phyloP scores from a whole-genome alignment of 495 filamentous ascomycete species.

The Podospora conica region DNA sequence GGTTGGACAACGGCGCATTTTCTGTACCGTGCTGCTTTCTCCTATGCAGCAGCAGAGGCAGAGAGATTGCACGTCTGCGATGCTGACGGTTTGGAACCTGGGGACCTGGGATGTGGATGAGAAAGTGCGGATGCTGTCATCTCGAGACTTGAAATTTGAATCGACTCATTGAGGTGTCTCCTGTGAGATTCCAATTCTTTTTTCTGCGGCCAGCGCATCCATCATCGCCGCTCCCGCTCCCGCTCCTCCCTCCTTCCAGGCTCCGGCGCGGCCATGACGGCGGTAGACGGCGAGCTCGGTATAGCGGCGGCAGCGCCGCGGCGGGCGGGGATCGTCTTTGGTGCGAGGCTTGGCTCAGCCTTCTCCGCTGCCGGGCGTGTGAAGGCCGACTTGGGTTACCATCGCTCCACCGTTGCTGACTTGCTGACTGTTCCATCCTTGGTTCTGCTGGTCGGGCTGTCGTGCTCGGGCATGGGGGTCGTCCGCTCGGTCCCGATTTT shows the following conservation, averaged over 20 bases:
- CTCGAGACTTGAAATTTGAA: neutral
- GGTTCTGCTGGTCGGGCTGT: neutral
- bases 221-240: neutral
- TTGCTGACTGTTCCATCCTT: neutral
- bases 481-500: neutral
- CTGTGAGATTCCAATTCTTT: neutral
- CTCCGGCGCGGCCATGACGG: too few species aligned
- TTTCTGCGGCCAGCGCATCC: neutral
- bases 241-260: neutral
- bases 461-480: neutral
- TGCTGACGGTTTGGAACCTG: neutral
- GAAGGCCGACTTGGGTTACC: neutral
- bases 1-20: neutral
- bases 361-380: neutral
- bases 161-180: neutral
- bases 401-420: neutral
- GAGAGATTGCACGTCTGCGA: slow-evolving; percentile 2
- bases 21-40: neutral
- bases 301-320: neutral
- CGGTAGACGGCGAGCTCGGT: too few species aligned
- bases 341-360: neutral
- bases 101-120: neutral
- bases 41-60: neutral
- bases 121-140: neutral
- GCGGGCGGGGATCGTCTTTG: neutral